A percentile compares a stretch with the other conserved stretches of the same genome.
phyloP scores from a whole-genome alignment of 2,329 filamentous ascomycete genomes.

The Apiospora sp. region DNA sequence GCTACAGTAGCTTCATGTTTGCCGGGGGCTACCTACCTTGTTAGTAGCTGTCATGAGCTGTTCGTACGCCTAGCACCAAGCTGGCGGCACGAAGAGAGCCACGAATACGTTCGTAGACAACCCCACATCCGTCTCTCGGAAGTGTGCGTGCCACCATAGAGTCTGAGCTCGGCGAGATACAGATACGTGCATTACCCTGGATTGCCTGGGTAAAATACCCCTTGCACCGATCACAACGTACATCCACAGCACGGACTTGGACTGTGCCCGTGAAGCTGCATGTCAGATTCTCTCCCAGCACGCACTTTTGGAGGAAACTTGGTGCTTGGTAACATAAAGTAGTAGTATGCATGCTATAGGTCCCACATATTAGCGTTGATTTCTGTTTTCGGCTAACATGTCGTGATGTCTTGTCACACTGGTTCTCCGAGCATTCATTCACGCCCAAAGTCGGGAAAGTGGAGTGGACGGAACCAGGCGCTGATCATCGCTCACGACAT shows the following conservation, averaged over 20 bases:
- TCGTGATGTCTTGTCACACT: constrained; percentile 22
- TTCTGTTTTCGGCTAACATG: constrained; percentile 28
- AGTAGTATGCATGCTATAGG: constrained; percentile 19
- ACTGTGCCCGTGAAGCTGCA: constrained; percentile 19
- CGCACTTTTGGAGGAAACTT: neutral
- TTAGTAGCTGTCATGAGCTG: neutral
- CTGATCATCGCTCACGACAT: constrained; percentile 17
- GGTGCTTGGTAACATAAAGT: neutral
- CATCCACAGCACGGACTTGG: constrained; percentile 21
- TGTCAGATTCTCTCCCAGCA: constrained; percentile 21
- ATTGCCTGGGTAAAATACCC: neutral
- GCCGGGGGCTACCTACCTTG: neutral
- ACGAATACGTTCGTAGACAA: neutral
- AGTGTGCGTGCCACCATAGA: neutral
- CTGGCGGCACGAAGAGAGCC: neutral
- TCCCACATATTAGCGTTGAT: constrained; percentile 17
- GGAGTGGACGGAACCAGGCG: neutral
- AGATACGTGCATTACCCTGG: neutral
- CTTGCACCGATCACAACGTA: constrained; percentile 17
- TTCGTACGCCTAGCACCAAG: neutral
- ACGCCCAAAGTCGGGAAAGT: constrained; percentile 19
- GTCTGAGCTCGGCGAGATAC: constrained; percentile 23
- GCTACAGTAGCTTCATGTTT: neutral
- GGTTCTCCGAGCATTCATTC: constrained; percentile 3
- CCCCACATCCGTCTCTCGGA: constrained; percentile 16